A percentile compares a stretch with the other conserved stretches of the same genome.
Conservation (phyloP, 2,329 filamentous ascomycete genomes). For the Xylaria sp. region DNA sequence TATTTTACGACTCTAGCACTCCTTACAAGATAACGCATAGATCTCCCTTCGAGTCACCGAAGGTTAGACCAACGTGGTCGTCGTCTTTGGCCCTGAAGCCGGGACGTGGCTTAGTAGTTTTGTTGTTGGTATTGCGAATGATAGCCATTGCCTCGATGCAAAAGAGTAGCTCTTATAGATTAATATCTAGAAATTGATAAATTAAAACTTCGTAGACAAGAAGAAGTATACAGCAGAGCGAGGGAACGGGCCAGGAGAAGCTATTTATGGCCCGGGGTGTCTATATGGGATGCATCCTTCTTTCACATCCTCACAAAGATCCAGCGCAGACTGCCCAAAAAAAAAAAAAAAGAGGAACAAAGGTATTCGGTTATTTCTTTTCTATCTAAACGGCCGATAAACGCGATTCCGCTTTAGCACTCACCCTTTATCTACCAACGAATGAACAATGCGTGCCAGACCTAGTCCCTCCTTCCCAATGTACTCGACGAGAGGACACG, state of each 20-base stretch:
- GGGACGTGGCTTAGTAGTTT: not conserved
- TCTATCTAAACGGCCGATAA: not conserved
- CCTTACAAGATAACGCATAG: conserved; percentile 18
- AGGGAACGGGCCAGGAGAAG: not conserved
- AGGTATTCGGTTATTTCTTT: not conserved
- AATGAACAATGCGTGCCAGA: no score
- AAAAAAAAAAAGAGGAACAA: not conserved
- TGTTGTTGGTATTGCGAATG: not conserved
- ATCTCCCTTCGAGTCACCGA: conserved; percentile 10
- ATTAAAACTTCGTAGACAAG: not conserved
- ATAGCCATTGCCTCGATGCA: conserved; percentile 2
- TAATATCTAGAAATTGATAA: not conserved
- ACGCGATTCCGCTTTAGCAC: not conserved
- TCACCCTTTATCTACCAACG: no score
- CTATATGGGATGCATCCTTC: not conserved
- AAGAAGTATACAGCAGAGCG: not conserved
- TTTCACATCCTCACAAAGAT: not conserved
- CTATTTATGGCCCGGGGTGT: not conserved
- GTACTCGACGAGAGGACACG: no score
- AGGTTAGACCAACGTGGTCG: conserved; percentile 22
- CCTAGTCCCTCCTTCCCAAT: no score
- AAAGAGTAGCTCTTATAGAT: not conserved
- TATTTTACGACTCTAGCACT: not conserved
- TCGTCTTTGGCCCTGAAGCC: conserved; percentile 7
- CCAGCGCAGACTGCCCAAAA: not conserved